phyloP scores from a whole-genome alignment of 768 basidiomycete species.

The Trichaptum fuscoviolaceum region DNA sequence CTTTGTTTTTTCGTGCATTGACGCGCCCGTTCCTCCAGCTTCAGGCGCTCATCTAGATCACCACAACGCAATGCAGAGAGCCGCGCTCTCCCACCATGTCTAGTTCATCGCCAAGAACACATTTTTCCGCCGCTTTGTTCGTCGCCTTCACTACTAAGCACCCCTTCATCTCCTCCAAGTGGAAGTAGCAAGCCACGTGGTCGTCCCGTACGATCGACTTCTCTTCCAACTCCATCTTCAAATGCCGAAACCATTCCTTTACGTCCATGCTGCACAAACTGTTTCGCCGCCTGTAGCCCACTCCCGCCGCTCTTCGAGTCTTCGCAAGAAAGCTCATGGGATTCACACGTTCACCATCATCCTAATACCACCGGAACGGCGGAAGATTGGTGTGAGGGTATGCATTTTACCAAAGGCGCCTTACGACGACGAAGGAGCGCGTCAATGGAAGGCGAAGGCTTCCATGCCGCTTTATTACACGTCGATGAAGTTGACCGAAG shows the following conservation, averaged over 20 bases:
- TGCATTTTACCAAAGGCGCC: constrained; percentile 2
- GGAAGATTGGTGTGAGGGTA: background rate
- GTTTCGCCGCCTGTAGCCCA: constrained; percentile 28
- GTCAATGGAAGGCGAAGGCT: background rate
- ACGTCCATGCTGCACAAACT: constrained; percentile 65
- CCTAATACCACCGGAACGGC: background rate
- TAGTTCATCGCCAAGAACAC: constrained; percentile 39
- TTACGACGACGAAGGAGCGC: constrained; percentile 2
- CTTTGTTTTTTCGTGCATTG: background rate
- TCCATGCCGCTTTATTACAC: background rate
- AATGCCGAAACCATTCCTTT: constrained; percentile 55
- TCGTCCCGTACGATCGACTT: constrained; percentile 22
- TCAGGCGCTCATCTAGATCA: constrained; percentile 35
- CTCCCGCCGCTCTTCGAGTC: background rate
- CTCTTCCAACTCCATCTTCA: constrained; percentile 32
- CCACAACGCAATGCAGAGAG: constrained; percentile 34
- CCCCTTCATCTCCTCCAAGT: background rate
- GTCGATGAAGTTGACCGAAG: constrained; percentile 6
- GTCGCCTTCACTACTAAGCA: background rate
- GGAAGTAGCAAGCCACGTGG: constrained; percentile 5
- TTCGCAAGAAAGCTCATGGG: background rate
- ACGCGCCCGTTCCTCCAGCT: constrained; percentile 24
- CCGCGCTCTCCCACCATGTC: constrained; percentile 45
- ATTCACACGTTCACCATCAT: background rate
- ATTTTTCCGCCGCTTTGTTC: constrained; percentile 10